Evolutionary conservation across 208 protist genomes (phyloP).

Genomic region (Acanthamoeba sp.): DNA sequence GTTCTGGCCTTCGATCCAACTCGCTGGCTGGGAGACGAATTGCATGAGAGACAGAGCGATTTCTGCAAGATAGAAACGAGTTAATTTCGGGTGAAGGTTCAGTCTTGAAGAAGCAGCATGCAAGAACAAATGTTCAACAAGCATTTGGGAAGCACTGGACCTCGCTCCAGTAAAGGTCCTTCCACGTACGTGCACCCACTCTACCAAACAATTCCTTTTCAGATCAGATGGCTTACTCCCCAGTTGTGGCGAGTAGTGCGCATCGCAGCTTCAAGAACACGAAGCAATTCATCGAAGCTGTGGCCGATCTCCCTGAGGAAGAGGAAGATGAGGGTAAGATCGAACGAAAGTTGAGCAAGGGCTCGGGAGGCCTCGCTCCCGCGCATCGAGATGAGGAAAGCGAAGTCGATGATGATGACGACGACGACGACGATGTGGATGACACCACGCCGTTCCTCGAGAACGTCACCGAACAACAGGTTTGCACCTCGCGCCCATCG

Average conservation of each 20-base stretch:
- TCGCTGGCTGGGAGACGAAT: no score
- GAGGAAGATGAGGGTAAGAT: neutral
- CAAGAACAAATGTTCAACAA: constrained; percentile 32
- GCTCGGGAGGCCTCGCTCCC: neutral
- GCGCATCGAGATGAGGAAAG: neutral
- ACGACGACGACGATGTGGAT: neutral
- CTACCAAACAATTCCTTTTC: neutral
- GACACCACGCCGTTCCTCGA: neutral
- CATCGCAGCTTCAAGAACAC: constrained; percentile 70
- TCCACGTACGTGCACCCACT: neutral
- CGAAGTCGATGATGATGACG: neutral
- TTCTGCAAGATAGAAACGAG: no score
- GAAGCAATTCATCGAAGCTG: constrained; percentile 62
- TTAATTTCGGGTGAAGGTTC: no score
- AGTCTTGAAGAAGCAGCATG: neutral
- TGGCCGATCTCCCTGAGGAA: constrained; percentile 36
- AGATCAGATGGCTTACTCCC: neutral
- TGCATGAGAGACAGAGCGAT: no score
- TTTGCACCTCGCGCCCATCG: neutral
- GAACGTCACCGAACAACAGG: constrained; percentile 10
- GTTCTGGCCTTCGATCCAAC: no score
- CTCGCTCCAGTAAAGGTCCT: neutral
- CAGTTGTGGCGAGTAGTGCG: neutral
- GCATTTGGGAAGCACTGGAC: constrained; percentile 12
- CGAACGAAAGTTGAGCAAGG: neutral